Conservation (phyloP, 2,329 filamentous ascomycete species). For the Passalora sequoiae region DNA sequence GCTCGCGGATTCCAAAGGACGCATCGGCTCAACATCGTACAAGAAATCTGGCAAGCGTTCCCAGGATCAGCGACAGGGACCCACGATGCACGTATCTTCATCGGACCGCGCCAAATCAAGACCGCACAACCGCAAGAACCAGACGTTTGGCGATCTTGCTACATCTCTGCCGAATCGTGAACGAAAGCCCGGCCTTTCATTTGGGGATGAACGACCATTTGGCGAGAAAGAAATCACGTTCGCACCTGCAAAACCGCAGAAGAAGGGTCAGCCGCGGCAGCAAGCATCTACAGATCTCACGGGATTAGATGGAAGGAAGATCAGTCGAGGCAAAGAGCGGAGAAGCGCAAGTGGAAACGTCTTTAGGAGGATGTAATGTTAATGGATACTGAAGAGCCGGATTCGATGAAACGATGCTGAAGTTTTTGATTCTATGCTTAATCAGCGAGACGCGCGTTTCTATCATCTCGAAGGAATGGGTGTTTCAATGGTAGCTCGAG, state of each 20-base stretch:
- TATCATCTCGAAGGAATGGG: no score
- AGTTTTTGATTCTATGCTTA: no score
- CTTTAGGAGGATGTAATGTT: slow-evolving; percentile 58
- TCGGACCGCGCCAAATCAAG: slow-evolving; percentile 37
- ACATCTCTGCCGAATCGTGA: slow-evolving; percentile 31
- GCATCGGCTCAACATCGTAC: slow-evolving; percentile 64
- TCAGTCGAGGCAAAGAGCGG: slow-evolving; percentile 43
- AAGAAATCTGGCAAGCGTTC: slow-evolving; percentile 51
- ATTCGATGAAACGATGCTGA: no score
- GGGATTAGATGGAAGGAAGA: slow-evolving; percentile 30
- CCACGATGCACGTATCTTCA: slow-evolving; percentile 55
- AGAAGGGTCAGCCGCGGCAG: slow-evolving; percentile 24
- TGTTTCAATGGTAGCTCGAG: neutral
- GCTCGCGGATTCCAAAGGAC: slow-evolving; percentile 37
- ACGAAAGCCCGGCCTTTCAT: slow-evolving; percentile 24
- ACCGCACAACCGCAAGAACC: slow-evolving; percentile 43
- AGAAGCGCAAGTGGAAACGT: slow-evolving; percentile 72
- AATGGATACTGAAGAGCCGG: neutral
- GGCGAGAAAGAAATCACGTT: slow-evolving; percentile 66
- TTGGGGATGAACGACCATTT: slow-evolving; percentile 35
- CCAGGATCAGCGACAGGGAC: slow-evolving; percentile 34
- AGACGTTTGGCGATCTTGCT: slow-evolving; percentile 55
- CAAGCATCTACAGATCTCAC: slow-evolving; percentile 25
- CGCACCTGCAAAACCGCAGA: slow-evolving; percentile 53
- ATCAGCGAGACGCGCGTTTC: no score